Percentiles rank a stretch among this genome's conserved stretches.
phyloP scores from a whole-genome alignment of 257 asterid genomes.

The Cynanchum wilfordii region DNA sequence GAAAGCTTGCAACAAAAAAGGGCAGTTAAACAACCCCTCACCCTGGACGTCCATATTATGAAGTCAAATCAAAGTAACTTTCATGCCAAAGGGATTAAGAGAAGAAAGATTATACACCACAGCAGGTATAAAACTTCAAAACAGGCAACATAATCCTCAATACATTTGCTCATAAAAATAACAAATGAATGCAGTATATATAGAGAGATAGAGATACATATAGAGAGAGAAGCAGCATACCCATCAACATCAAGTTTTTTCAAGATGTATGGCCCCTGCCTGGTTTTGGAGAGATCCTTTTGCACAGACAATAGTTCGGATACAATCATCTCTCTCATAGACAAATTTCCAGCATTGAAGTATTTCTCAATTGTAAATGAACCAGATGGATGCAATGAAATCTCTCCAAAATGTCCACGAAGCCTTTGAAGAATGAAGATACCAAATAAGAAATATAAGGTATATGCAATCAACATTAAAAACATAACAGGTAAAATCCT shows the following conservation, averaged over 20 bases:
- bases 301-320: slow-evolving; percentile 62
- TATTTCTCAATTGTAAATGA: slow-evolving; percentile 82
- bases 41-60: not conserved
- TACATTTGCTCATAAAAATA: not conserved
- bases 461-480: not conserved
- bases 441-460: slow-evolving; percentile 4
- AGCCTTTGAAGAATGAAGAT: slow-evolving; percentile 41
- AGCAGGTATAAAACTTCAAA: not conserved
- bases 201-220: too few species aligned
- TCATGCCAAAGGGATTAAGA: not conserved
- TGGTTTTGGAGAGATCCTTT: slow-evolving; percentile 69
- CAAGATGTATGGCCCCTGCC: slow-evolving; percentile 90
- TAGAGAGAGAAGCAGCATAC: slow-evolving; percentile 38
- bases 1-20: not conserved
- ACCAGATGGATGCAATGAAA: slow-evolving; percentile 71
- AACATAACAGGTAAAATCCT: not conserved
- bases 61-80: not conserved
- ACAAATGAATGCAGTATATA: not conserved
- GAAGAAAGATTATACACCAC: not conserved
- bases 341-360: slow-evolving; percentile 57
- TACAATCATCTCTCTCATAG: slow-evolving; percentile 76
- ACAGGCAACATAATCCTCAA: not conserved
- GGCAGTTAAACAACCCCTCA: not conserved
- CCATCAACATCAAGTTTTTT: slow-evolving; percentile 89
- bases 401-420: slow-evolving; percentile 87